Evolutionary conservation across 2,329 filamentous ascomycete species (phyloP), one percentile per base, ranked within the genome.

Genomic region (Cladophialophora immunda): DNA sequence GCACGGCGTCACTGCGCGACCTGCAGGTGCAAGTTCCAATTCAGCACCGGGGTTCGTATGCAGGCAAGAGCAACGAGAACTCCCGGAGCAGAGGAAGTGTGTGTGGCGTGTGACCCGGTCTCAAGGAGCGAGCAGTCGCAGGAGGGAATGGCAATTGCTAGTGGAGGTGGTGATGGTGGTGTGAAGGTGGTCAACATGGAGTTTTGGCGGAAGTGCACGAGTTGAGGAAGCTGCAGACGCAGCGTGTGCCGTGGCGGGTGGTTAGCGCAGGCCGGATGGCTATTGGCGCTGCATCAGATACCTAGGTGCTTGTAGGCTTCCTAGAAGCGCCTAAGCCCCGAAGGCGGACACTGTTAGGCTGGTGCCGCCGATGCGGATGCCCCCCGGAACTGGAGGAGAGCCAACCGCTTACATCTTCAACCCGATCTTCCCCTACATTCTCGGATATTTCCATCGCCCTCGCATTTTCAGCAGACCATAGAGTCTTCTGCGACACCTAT

Each of bases 61-160:
- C 27, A 17, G 47, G 58, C 58, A 61, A 53, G 45, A 61, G 19
- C 58, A 30, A 53, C 7, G 13, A 50, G 50, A 50, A 30, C 19
- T n/a, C 2, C 36, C 32, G 41, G 25, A 53, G 30, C 32, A 25
- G 22, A 22, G 47, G 32, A 38, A 22, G 27, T 29, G 58, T 34
- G 45, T 52, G 58, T 61, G 30, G n/a, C 58, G 25, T 61, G 58
- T 61, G 58, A 61, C 58, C 36, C n/a, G 15, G 32, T 25, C 15
- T n/a, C 45, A 25, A 27, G 45, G 55, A 34, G 29, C 29, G 19
- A 57, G 55, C 19, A 34, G 29, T 50, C 45, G 45, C 45, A 50
- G 45, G 52, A 4, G n/a, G 38, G 45, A 50, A 25, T 22, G 45
- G 45, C 45, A 25, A 50, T 50, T 22, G 45, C 19, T 41, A 50